phyloP scores from a whole-genome alignment of 495 filamentous ascomycete genomes.

The Jackrogersella minutella region DNA sequence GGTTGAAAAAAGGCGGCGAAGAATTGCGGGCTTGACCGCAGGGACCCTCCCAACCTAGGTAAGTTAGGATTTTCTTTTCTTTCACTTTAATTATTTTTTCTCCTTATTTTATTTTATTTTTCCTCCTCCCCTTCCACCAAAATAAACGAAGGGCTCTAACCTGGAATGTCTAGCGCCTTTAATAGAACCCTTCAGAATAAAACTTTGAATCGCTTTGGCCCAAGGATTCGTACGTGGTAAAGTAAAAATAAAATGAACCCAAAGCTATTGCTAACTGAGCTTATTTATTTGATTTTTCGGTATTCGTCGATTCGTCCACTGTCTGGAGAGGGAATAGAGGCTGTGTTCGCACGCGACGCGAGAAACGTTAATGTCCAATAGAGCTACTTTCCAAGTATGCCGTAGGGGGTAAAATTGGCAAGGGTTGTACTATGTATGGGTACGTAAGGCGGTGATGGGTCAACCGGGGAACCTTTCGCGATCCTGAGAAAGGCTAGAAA shows the following conservation, averaged over 20 bases:
- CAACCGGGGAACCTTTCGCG: conserved; percentile 33
- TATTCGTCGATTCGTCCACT: no score
- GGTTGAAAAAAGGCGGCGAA: conserved; percentile 41
- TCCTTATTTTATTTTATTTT: conserved; percentile 16
- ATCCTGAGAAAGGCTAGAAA: conserved; percentile 17
- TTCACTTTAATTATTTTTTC: conserved; percentile 17
- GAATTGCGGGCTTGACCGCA: conserved; percentile 43
- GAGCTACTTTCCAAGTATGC: conserved; percentile 15
- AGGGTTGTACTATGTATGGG: conserved; percentile 31
- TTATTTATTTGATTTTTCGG: not conserved
- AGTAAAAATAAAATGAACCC: not conserved
- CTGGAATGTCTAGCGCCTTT: conserved; percentile 4
- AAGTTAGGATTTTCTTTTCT: conserved; percentile 34
- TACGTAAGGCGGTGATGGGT: conserved; percentile 37
- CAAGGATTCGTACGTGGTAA: conserved; percentile 14
- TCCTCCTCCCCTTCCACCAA: conserved; percentile 26
- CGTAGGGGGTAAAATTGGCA: conserved; percentile 10
- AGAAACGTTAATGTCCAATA: conserved; percentile 33
- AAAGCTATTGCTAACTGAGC: conserved; percentile 4
- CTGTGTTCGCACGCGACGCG: conserved; percentile 40
- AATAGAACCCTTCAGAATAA: conserved; percentile 28
- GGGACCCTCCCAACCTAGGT: conserved; percentile 38
- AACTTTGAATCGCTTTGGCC: conserved; percentile 10
- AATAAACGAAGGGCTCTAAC: conserved; percentile 27
- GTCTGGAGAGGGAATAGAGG: conserved; percentile 12